Evolutionary conservation across 306 rosid species (phyloP).

Genomic region (Arachis stenosperma): DNA sequence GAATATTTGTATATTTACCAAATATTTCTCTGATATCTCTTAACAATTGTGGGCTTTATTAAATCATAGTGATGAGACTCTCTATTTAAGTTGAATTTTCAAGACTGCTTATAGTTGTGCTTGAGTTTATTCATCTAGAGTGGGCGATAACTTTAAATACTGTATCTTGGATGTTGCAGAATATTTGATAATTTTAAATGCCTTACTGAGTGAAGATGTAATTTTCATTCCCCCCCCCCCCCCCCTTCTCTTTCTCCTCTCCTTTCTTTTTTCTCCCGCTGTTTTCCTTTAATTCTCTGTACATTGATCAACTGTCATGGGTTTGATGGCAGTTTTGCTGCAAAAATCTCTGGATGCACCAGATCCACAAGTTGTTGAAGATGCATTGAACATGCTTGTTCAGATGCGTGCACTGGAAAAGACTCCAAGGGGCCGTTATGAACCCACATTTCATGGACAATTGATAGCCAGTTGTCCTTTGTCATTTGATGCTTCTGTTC

Average conservation of each 20-base stretch:
- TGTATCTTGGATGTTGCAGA: neutral
- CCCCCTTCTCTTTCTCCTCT: neutral
- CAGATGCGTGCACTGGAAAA: slow-evolving; percentile 64
- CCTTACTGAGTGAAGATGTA: neutral
- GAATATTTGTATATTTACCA: neutral
- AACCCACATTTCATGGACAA: slow-evolving; percentile 85
- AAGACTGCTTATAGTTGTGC: neutral
- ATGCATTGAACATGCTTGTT: slow-evolving; percentile 67
- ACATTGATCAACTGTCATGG: slow-evolving; percentile 31
- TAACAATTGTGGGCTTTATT: neutral
- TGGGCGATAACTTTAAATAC: neutral
- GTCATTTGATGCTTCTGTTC: slow-evolving; percentile 80
- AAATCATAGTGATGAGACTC: slow-evolving; percentile 2
- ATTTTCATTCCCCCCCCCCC: neutral
- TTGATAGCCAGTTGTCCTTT: slow-evolving; percentile 74
- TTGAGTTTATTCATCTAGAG: slow-evolving; percentile 1
- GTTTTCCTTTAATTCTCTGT: neutral
- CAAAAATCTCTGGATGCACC: slow-evolving; percentile 88
- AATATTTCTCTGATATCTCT: slow-evolving; percentile 12
- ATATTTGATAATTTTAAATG: slow-evolving; percentile 1
- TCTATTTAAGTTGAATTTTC: slow-evolving; percentile 25
- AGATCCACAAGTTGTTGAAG: slow-evolving; percentile 65
- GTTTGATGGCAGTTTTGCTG: slow-evolving; percentile 63
- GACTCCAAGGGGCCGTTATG: slow-evolving; percentile 71
- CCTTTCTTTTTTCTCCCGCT: neutral